Base-by-base conservation (phyloP, 192 early-diverging fungal species). In the Cetraspora pellucida region DNA sequence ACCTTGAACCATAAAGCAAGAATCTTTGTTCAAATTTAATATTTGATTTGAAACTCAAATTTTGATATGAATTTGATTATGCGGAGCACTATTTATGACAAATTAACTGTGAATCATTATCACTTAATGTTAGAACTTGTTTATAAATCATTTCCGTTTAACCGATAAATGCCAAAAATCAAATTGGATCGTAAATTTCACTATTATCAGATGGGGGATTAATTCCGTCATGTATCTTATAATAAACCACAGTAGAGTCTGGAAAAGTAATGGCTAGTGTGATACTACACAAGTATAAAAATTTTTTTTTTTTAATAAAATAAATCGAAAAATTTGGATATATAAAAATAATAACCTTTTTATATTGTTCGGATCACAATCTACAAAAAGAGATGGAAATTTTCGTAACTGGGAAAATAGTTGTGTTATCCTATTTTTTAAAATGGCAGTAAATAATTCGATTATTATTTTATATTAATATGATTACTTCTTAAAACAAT, bases 161-260 rank as follows among this genome's bases (percentile, higher is more conserved):
- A 37, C 7, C 7, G 0, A 37, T 1, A 37, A 37, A 37, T 1
- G 37, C 37, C 7, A 37, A n/a, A n/a, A n/a, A n/a, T 37, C 37
- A 37, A 37, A 37, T 0, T 37, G 37, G 37, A 37, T 37, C 37
- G 7, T n/a, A n/a, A n/a, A n/a, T n/a, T n/a, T n/a, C n/a, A 49
- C 47, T 59, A 65, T 44, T 45, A 65, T 65, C 43, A 45, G 37
- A 44, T 9, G 66, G 55, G 14, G 44, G 74, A 49, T 44, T 31
- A 16, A 75, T 75, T 28, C 60, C 74, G 31, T 59, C 63, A 30
- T 75, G 74, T n/a, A 75, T n/a, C 21, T 75, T 75, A 65, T 75
- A 75, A 45, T 75, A 75, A 59, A 75, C 74, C 25, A 75, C 63
- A 13, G 74, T 75, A 14, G 74, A 75, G 37, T 75, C 74, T 8